These are phyloP conservation scores for Triangularia setosa DNA, from an alignment of 2,329 filamentous ascomycete species.

Conservation along the genomic window DNA sequence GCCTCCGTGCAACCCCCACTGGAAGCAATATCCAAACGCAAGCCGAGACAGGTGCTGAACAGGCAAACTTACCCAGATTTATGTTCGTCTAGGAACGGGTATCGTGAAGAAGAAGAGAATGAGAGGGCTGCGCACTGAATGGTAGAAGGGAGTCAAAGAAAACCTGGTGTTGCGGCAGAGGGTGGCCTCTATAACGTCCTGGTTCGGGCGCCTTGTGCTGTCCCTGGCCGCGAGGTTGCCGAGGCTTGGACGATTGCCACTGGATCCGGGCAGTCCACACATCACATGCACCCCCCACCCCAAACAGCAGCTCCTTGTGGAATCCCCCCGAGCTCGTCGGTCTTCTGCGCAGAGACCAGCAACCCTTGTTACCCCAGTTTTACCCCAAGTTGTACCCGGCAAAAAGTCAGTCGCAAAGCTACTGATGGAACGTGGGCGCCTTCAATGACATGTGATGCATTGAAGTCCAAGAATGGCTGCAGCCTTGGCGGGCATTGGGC, in stretches of 20 bases:
- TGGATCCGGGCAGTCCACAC: not conserved
- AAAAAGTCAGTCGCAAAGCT: not conserved
- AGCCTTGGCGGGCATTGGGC: not conserved
- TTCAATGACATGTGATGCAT: not conserved
- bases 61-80: not conserved
- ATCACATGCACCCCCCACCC: not conserved
- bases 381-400: not conserved
- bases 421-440: not conserved
- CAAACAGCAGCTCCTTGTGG: not conserved
- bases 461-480: not conserved
- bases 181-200: not conserved
- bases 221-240: not conserved
- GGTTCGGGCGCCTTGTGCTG: not conserved
- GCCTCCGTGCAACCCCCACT: not conserved
- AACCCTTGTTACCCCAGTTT: not conserved
- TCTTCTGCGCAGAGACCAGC: not conserved
- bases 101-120: not conserved
- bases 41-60: not conserved
- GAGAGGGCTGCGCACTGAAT: not conserved
- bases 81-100: not conserved
- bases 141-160: not conserved
- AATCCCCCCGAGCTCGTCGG: not conserved
- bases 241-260: not conserved
- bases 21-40: not conserved
- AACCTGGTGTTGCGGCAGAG: not conserved